phyloP scores from a whole-genome alignment of 768 basidiomycete genomes.

The Podaxis sp. region DNA sequence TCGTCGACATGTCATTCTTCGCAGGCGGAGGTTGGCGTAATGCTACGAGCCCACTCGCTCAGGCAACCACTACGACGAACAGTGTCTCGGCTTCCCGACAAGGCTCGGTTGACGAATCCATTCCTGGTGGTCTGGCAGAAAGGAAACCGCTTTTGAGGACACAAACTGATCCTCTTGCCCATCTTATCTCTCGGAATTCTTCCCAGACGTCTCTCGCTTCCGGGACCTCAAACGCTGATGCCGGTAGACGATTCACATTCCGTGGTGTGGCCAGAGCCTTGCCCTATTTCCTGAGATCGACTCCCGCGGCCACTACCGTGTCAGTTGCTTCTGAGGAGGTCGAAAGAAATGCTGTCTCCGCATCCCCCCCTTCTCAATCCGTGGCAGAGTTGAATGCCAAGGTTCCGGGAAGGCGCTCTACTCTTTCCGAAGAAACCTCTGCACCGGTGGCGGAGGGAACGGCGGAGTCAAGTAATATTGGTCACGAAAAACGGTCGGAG shows the following conservation, averaged over 20 bases:
- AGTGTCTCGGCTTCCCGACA: background rate
- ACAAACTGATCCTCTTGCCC: background rate
- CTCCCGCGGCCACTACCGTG: background rate
- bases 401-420: background rate
- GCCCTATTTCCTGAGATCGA: constrained; percentile 5
- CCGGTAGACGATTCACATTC: background rate
- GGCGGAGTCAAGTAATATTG: background rate
- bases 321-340: background rate
- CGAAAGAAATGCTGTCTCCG: background rate
- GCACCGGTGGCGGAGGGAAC: background rate
- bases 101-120: background rate
- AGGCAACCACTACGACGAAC: constrained; percentile 3
- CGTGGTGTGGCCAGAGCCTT: constrained; percentile 6
- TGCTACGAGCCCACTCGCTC: background rate
- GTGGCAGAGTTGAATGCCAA: background rate
- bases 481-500: background rate
- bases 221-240: background rate
- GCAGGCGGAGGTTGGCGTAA: constrained; percentile 11
- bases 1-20: constrained; percentile 5
- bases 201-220: background rate
- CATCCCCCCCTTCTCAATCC: constrained; percentile 1
- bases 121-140: background rate
- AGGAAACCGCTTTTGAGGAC: background rate
- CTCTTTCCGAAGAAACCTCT: background rate
- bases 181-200: background rate